Evolutionary conservation across 768 basidiomycete genomes (phyloP), one percentile per base, ranked within the genome.

Genomic region (Scleroderma citrinum): DNA sequence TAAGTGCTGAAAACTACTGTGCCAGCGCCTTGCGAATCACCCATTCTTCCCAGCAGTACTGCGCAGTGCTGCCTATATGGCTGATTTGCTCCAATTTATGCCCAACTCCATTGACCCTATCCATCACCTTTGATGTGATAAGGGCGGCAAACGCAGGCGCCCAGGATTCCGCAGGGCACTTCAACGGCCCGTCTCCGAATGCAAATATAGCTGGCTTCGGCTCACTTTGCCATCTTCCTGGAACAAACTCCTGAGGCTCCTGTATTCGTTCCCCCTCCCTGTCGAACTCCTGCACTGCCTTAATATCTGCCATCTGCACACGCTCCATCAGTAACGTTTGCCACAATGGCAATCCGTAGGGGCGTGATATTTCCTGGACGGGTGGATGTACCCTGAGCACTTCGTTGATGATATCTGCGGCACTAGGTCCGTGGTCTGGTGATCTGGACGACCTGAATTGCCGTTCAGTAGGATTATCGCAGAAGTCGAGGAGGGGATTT

Each of bases 141-240:
- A 80, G 52, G 0, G 69, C 81, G 2, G 73, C 76, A 1, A 78
- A 76, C 42, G 75, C 69, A 1, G 78, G 74, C 5, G 77, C 81
- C 72, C 81, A 80, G 4, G 59, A 62, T 16, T 58, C 57, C 1
- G 76, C 81, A 7, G 75, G 66, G 49, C 78, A 81, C 20, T 19
- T 39, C 12, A 77, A 59, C 7, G 58, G 19, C 64, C 2, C 77
- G 44, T 59, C 55, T 10, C 80, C 78, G 57, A 82, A 81, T 1
- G 74, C 68, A 2, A 69, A 39, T 10, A 74, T 57, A n/a, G 49
- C 37, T 42, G 67, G 53, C 1, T 65, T 52, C 60, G 62, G 36
- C 58, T 59, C 21, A 39, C 59, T 34, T 44, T 36, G 26, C 47
- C 7, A 13, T 58, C 49, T 10, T 34, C 26, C 12, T 52, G 55